Evolutionary conservation across 768 basidiomycete genomes (phyloP).

Genomic region (Clitopilus hobsonii): DNA sequence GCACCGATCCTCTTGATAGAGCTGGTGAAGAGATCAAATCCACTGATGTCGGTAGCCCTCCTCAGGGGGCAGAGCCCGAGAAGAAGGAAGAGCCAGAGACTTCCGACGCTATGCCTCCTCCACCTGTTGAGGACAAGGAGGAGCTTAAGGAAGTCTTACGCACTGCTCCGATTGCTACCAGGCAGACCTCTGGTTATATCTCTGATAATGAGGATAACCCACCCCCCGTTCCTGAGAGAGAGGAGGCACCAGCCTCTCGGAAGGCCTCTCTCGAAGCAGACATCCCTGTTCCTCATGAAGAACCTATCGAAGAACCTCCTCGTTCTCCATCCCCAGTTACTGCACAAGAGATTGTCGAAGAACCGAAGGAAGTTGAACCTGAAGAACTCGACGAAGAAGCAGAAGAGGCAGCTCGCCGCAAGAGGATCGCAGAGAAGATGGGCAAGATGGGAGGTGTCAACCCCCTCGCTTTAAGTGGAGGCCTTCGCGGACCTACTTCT

Average conservation of each 20-base stretch:
- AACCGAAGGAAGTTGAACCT: conserved; percentile 7
- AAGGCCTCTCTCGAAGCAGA: not conserved
- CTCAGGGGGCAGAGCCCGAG: too few relatives aligned
- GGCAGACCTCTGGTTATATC: not conserved
- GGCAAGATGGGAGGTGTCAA: conserved; percentile 70
- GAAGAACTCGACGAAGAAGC: conserved; percentile 44
- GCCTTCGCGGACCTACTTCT: not conserved
- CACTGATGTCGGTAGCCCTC: too few relatives aligned
- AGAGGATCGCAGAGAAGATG: conserved; percentile 58
- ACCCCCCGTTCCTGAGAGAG: not conserved
- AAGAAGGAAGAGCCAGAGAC: conserved; percentile 6
- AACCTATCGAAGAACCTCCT: conserved; percentile 2
- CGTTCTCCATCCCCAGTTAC: not conserved
- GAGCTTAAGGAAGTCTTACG: conserved; percentile 9
- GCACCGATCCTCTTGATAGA: conserved; percentile 13
- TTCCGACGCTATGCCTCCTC: too few relatives aligned
- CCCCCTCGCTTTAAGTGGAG: conserved; percentile 30
- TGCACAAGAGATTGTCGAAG: conserved; percentile 6
- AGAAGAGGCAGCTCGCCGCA: conserved; percentile 49
- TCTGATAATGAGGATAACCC: not conserved
- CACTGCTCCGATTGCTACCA: not conserved
- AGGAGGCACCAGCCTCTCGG: not conserved
- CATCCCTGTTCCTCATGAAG: conserved; percentile 2
- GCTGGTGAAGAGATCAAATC: conserved; percentile 6
- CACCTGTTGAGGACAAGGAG: too few relatives aligned